A percentile compares a stretch with the other conserved stretches of the same genome.
Conservation (phyloP, 2,329 filamentous ascomycete genomes). For the Talaromyces marneffei region DNA sequence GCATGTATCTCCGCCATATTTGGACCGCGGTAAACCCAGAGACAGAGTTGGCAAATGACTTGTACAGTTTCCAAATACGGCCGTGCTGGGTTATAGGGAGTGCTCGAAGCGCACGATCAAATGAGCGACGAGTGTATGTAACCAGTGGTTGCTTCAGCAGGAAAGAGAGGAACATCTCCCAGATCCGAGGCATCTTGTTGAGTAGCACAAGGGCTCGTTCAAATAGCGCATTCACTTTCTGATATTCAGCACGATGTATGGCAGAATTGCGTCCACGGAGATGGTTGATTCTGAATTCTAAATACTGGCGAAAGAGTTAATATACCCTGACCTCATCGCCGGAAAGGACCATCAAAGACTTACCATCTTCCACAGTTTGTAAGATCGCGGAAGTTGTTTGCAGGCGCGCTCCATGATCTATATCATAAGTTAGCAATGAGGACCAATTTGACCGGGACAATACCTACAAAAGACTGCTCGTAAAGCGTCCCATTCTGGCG, state of each 20-base stretch:
- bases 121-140: conserved; percentile 76
- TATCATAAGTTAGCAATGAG: conserved; percentile 1
- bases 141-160: conserved; percentile 87
- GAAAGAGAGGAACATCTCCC: conserved; percentile 95
- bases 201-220: conserved; percentile 86
- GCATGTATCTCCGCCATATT: conserved; percentile 94
- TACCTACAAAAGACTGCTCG: conserved; percentile 70
- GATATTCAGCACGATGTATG: conserved; percentile 70
- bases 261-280: conserved; percentile 77
- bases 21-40: conserved; percentile 85
- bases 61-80: conserved; percentile 87
- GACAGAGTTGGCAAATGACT: conserved; percentile 83
- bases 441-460: background rate
- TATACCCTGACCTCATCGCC: conserved; percentile 7
- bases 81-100: conserved; percentile 93
- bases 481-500: conserved; percentile 73
- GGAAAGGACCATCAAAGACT: conserved; percentile 16
- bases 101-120: conserved; percentile 86
- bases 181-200: conserved; percentile 98
- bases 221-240: conserved; percentile 91
- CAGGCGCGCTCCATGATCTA: conserved; percentile 83
- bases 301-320: conserved; percentile 54
- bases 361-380: conserved; percentile 97
- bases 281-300: conserved; percentile 76
- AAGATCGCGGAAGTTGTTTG: conserved; percentile 81